phyloP scores from a whole-genome alignment of 352 stramenopile genomes.

The Phytopythium litorale region DNA sequence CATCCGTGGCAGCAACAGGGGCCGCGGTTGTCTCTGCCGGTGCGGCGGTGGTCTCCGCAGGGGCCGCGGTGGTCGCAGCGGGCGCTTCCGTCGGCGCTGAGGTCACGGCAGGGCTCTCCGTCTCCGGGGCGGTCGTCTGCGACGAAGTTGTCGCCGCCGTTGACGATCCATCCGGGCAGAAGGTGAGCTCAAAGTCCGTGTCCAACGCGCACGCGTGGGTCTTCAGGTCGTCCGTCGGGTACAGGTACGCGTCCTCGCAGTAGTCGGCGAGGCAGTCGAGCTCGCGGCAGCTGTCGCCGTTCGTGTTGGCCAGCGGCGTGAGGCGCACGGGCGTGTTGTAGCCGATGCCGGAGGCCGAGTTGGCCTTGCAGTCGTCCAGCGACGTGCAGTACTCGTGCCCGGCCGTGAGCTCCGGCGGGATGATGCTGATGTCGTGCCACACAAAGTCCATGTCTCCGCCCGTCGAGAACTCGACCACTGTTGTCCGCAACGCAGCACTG shows the following conservation, averaged over 20 bases:
- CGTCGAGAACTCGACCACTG: conserved; percentile 64
- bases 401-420: conserved; percentile 46
- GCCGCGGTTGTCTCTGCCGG: conserved; percentile 12
- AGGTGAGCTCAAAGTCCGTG: conserved; percentile 67
- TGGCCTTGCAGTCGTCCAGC: conserved; percentile 59
- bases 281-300: conserved; percentile 51
- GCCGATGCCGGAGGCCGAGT: conserved; percentile 48
- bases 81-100: conserved; percentile 1
- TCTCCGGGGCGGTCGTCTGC: conserved; percentile 12
- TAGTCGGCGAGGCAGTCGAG: conserved; percentile 50
- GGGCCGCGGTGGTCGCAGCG: conserved; percentile 1
- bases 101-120: conserved; percentile 6
- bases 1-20: conserved; percentile 14
- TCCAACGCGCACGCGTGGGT: conserved; percentile 55
- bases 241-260: conserved; percentile 68
- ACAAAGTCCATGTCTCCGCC: conserved; percentile 44
- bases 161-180: conserved; percentile 43
- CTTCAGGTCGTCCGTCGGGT: conserved; percentile 69
- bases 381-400: conserved; percentile 61
- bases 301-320: conserved; percentile 49
- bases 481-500: neutral
- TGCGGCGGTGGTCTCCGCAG: neutral
- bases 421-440: conserved; percentile 77
- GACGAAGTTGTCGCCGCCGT: conserved; percentile 11
- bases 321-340: conserved; percentile 70